Conservation (phyloP, 768 basidiomycete genomes). For the Leucocoprinus leucothites region DNA sequence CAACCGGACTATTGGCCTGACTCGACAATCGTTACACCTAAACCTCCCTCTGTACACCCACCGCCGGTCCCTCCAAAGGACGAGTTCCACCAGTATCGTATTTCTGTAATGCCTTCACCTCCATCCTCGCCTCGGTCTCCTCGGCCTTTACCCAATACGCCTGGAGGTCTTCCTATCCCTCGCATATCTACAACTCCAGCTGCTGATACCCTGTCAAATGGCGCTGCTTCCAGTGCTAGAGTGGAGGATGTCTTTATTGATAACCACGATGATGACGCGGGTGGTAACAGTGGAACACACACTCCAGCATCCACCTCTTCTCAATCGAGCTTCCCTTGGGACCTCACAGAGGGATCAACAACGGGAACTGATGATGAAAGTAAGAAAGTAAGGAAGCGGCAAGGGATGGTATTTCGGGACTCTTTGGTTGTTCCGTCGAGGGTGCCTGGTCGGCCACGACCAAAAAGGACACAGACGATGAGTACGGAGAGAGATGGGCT, state of each 20-base stretch:
- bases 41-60: neutral
- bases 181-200: slow-evolving; percentile 42
- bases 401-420: slow-evolving; percentile 6
- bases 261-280: neutral
- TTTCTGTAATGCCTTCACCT: neutral
- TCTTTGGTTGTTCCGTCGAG: slow-evolving; percentile 5
- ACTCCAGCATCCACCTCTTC: neutral
- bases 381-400: neutral
- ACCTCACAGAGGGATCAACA: neutral
- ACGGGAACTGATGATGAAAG: neutral
- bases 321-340: neutral
- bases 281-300: neutral
- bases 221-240: neutral
- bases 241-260: neutral
- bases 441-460: neutral
- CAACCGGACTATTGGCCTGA: too few relatives aligned
- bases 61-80: neutral
- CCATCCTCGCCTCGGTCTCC: neutral
- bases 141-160: slow-evolving; percentile 19
- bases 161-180: slow-evolving; percentile 47
- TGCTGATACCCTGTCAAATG: neutral
- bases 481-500: slow-evolving; percentile 1
- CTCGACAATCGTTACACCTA: neutral
- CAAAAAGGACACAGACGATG: neutral
- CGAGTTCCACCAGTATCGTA: neutral